These are phyloP conservation scores for Fraxinus dipetala DNA, from an alignment of 305 asterid genomes.

Conservation along the genomic window DNA sequence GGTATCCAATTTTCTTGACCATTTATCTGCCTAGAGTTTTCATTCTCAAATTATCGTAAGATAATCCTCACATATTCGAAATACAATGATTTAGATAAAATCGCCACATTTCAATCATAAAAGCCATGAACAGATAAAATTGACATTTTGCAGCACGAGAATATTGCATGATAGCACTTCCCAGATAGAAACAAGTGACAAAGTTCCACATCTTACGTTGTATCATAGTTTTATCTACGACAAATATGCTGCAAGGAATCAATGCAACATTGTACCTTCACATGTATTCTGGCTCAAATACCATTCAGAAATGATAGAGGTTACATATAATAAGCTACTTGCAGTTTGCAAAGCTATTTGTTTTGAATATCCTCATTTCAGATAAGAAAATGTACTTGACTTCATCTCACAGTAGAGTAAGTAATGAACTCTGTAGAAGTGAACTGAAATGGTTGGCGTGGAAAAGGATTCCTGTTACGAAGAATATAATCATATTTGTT, in stretches of 20 bases:
- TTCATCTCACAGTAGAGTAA: slow-evolving; percentile 72
- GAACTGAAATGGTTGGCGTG: slow-evolving; percentile 84
- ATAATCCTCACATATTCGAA: neutral
- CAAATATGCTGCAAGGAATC: neutral
- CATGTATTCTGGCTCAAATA: neutral
- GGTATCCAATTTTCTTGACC: neutral
- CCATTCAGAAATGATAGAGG: neutral
- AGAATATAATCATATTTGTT: slow-evolving; percentile 10
- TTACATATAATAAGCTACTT: neutral
- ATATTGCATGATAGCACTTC: neutral
- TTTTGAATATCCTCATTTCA: slow-evolving; percentile 3
- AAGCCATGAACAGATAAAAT: neutral
- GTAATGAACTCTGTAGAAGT: slow-evolving; percentile 82
- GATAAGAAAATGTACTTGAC: neutral
- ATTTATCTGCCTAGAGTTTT: neutral
- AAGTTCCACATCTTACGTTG: neutral
- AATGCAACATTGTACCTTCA: neutral
- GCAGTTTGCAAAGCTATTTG: neutral
- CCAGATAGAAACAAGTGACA: neutral
- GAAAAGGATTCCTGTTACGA: slow-evolving; percentile 78
- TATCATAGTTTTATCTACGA: neutral
- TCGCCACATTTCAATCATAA: neutral
- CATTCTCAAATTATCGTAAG: neutral
- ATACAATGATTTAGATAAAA: neutral
- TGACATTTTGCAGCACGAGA: neutral